Evolutionary conservation across 163 green algal species (phyloP), one percentile per base, ranked within the genome.

Genomic region (Chlorella variabilis): DNA sequence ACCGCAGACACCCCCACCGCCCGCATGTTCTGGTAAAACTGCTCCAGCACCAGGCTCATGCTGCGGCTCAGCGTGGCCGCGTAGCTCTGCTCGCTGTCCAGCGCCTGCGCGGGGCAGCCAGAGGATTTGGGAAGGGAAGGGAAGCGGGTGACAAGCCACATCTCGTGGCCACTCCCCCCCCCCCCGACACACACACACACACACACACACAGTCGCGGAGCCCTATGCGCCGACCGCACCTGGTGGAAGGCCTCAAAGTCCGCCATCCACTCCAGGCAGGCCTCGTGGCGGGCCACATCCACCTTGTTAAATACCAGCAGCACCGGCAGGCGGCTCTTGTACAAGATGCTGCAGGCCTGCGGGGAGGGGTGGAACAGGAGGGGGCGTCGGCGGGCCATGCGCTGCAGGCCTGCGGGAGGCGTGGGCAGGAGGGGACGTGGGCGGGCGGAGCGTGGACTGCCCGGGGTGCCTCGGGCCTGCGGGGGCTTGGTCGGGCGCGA

Each of bases 251-350:
- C 81, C 15, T 99, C 96, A 84, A 97, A 98, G 88, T 99, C 97
- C 1, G 73, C 41, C 94, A 98, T 97, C 95, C 95, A 98, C 23
- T 98, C 93, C 0, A 96, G 48, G 0, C 91, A 93, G 90, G 98
- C 98, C 17, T 96, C 91, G 69, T 97, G 93, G 29, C 83, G 75
- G 1, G 88, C 84, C 2, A 99, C 93, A 84, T 99, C 96, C 13
- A 87, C 85, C 84, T 99, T 99, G 88, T 98, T 99, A 90, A 98
- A 98, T 25, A 96, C 95, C 71, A 99, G 90, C 58, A 99, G 80
- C 82, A 99, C 88, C 17, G 96, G 97, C 54, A 99, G 92, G 77
- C 91, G 90, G 3, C 90, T 96, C 86, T 99, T 99, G 93, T 99
- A 99, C 75, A 99, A 84, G 33, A 99, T 98, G 81, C 84, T 93